Base-by-base conservation (phyloP, 257 asterid genomes). In the Apocynum venetum region DNA sequence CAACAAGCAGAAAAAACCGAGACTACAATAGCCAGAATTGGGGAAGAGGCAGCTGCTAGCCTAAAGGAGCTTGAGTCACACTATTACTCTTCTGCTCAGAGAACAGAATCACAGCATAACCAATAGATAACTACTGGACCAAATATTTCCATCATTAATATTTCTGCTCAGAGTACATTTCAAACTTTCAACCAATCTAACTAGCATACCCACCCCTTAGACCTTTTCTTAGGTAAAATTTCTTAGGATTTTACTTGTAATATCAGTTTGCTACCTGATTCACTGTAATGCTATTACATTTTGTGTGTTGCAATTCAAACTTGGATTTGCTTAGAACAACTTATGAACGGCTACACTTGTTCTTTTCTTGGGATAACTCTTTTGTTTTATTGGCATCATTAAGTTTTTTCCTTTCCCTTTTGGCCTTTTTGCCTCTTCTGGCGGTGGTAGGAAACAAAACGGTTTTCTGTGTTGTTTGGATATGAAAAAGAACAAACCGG, bases 21-120 rank as follows among this genome's bases (percentile, higher is more conserved):
- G 56, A 51, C 71, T 43, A 78, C 73, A 64, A 55, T 94, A 78
- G 84, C 90, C 14, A 87, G 91, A 83, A 84, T 94, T 19, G 97
- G 94, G 67, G 98, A 94, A 83, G 97, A 88, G 75, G 91, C 97
- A 17, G 91, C 93, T 72, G 90, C 96, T 70, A 87, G 91, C 83
- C 93, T 94, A 14, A 92, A 83, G 86, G 97, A 89, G 81, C 93
- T 94, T 6, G 96, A 92, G 85, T 84, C 90, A 35, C 97, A 89
- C 77, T 92, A 90, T 85, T 92, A 91, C 81, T 90, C 92, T 72
- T 93, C 97, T 56, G 78, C 86, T 9, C 80, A 85, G 73, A 80
- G 93, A 80, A 79, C 83, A 15, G 80, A 65, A 35, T 46, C 81
- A 59, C 44, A n/a, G 0, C 5, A 8, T 17, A 14, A 31, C 61